These are phyloP conservation scores for Fusarium keratoplasticum DNA, from an alignment of 2,329 filamentous ascomycete genomes.

Conservation along the genomic window DNA sequence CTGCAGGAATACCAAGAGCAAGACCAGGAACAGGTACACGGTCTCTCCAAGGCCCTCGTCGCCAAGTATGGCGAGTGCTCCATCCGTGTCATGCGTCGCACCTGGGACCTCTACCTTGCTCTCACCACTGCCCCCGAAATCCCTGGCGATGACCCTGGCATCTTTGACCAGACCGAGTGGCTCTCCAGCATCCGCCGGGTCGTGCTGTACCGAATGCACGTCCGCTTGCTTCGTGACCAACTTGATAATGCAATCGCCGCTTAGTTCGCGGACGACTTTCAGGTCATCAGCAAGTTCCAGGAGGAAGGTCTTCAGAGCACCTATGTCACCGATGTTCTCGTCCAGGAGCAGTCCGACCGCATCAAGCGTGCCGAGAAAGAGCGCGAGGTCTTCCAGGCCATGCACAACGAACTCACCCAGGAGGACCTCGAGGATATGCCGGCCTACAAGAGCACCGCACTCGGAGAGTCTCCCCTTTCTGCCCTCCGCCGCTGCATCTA, in stretches of 20 bases:
- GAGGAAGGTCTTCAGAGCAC: neutral
- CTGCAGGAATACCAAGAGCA: slow-evolving; percentile 18
- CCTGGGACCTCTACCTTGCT: slow-evolving; percentile 36
- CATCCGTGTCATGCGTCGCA: slow-evolving; percentile 25
- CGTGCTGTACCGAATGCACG: slow-evolving; percentile 25
- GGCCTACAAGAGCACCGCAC: slow-evolving; percentile 7
- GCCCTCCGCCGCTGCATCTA: slow-evolving; percentile 26
- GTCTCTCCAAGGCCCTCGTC: slow-evolving; percentile 30
- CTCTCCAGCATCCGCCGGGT: slow-evolving; percentile 15
- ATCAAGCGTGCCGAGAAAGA: slow-evolving; percentile 21
- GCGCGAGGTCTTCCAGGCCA: slow-evolving; percentile 10
- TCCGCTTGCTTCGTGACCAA: slow-evolving; percentile 21
- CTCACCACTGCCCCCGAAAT: slow-evolving; percentile 26
- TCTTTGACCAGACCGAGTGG: slow-evolving; percentile 23
- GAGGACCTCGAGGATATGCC: slow-evolving; percentile 2
- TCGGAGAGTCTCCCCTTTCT: slow-evolving; percentile 3
- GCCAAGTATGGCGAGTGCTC: slow-evolving; percentile 37
- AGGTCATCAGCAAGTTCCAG: slow-evolving; percentile 5
- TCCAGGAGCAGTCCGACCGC: slow-evolving; percentile 25
- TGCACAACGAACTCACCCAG: slow-evolving; percentile 22
- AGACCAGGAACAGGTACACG: slow-evolving; percentile 22
- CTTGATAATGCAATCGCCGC: slow-evolving; percentile 27
- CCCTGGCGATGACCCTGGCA: slow-evolving; percentile 7
- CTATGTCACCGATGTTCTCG: slow-evolving; percentile 27
- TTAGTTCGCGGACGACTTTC: slow-evolving; percentile 37